phyloP scores from a whole-genome alignment of 495 filamentous ascomycete species.

The Podospora fimiseda region DNA sequence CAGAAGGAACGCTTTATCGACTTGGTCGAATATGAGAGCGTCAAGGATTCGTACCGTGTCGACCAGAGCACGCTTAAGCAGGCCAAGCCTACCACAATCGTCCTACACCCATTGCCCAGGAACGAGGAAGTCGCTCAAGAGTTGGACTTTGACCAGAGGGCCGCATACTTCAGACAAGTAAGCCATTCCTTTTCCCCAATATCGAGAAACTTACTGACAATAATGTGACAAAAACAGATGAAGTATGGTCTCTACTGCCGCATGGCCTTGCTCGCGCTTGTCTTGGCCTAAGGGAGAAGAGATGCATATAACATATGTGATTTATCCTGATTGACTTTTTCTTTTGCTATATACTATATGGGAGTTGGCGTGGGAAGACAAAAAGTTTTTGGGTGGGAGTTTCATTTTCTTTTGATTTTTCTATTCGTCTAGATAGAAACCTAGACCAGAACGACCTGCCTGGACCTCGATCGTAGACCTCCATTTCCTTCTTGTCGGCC shows the following conservation, averaged over 20 bases:
- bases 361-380: constrained; percentile 9
- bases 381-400: background rate
- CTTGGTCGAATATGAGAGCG: constrained; percentile 68
- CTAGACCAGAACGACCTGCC: background rate
- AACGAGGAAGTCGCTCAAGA: constrained; percentile 91
- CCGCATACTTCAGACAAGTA: constrained; percentile 99
- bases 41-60: constrained; percentile 82
- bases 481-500: background rate
- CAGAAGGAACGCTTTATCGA: constrained; percentile 92
- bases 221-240: constrained; percentile 66
- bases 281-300: constrained; percentile 54
- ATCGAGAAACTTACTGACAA: constrained; percentile 35
- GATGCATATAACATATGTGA: constrained; percentile 12
- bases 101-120: constrained; percentile 91
- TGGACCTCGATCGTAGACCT: background rate
- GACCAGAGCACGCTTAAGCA: constrained; percentile 86
- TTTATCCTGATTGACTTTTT: constrained; percentile 2
- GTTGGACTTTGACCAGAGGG: constrained; percentile 93
- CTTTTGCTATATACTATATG: constrained; percentile 1
- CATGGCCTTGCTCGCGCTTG: constrained; percentile 91
- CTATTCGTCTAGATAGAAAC: background rate
- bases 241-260: constrained; percentile 94
- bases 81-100: constrained; percentile 83
- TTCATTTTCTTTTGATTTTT: background rate
- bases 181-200: constrained; percentile 30